A percentile compares a stretch with the other conserved stretches of the same genome.
These are phyloP conservation scores for Fusarium fracticaudum DNA, from an alignment of 2,329 filamentous ascomycete species.

Conservation along the genomic window DNA sequence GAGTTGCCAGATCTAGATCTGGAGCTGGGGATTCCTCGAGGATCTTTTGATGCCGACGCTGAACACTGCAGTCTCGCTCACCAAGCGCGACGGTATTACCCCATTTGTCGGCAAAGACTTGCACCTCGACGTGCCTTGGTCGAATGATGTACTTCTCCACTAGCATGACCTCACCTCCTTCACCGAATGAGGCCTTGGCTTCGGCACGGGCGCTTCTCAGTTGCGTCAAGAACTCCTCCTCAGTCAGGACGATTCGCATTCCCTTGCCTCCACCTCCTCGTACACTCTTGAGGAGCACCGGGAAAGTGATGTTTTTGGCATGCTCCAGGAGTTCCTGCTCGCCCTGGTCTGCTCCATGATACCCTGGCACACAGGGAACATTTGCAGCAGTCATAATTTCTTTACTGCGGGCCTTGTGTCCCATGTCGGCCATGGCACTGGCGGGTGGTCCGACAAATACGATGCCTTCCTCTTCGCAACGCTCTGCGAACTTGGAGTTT, in stretches of 20 bases:
- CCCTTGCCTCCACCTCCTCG: conserved; percentile 86
- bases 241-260: conserved; percentile 76
- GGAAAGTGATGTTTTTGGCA: conserved; percentile 75
- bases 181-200: conserved; percentile 82
- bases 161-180: conserved; percentile 81
- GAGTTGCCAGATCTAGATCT: conserved; percentile 65
- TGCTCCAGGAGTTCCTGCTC: conserved; percentile 68
- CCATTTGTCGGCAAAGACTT: conserved; percentile 85
- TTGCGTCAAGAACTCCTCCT: conserved; percentile 75
- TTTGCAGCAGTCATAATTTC: conserved; percentile 97
- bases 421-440: conserved; percentile 86
- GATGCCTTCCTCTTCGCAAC: conserved; percentile 88
- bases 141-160: conserved; percentile 85
- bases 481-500: conserved; percentile 88
- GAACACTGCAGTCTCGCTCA: conserved; percentile 88
- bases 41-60: conserved; percentile 89
- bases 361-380: conserved; percentile 95
- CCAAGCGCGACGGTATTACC: conserved; percentile 85
- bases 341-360: conserved; percentile 88
- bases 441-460: conserved; percentile 94
- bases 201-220: conserved; percentile 78
- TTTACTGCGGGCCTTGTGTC: conserved; percentile 91
- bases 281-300: conserved; percentile 82
- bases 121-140: conserved; percentile 87
- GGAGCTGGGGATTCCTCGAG: conserved; percentile 90